Percentiles rank a stretch among this genome's conserved stretches.
phyloP scores from a whole-genome alignment of 257 asterid genomes.

The Przewalskia tangutica region DNA sequence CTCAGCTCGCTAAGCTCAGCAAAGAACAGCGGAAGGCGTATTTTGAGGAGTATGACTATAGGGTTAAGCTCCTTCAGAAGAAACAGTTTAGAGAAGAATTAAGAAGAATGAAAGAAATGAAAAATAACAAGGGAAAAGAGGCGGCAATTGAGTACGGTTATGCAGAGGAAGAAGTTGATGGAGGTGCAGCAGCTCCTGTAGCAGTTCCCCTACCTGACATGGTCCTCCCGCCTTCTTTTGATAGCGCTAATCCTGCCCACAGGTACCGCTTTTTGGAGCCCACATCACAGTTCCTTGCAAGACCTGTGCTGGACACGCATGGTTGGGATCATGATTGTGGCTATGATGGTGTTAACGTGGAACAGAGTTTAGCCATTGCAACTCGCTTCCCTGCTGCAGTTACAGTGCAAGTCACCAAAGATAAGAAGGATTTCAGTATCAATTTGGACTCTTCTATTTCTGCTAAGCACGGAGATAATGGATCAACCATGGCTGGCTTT shows the following conservation, averaged over 20 bases:
- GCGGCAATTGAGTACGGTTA: slow-evolving; percentile 29
- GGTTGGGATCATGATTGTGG: slow-evolving; percentile 99
- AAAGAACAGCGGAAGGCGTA: slow-evolving; percentile 78
- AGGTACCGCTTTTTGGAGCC: slow-evolving; percentile 92
- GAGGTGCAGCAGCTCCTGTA: slow-evolving; percentile 81
- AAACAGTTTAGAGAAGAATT: slow-evolving; percentile 86
- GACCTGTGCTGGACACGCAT: slow-evolving; percentile 88
- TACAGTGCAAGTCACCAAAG: slow-evolving; percentile 77
- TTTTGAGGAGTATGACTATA: slow-evolving; percentile 83
- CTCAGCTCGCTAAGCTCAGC: slow-evolving; percentile 64
- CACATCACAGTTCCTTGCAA: slow-evolving; percentile 85
- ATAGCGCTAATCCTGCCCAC: slow-evolving; percentile 66
- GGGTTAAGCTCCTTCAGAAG: slow-evolving; percentile 91
- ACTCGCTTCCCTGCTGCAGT: slow-evolving; percentile 55
- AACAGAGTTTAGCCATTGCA: slow-evolving; percentile 59
- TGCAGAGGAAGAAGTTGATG: slow-evolving; percentile 61
- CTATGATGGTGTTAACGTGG: slow-evolving; percentile 92
- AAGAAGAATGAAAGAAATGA: slow-evolving; percentile 63
- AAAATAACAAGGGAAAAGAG: slow-evolving; percentile 36
- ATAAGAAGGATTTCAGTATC: slow-evolving; percentile 79
- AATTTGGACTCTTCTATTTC: slow-evolving; percentile 72
- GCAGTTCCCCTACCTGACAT: slow-evolving; percentile 97
- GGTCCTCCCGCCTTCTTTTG: slow-evolving; percentile 88
- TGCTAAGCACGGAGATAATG: slow-evolving; percentile 59
- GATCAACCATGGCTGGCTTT: slow-evolving; percentile 77